phyloP scores from a whole-genome alignment of 83 land plant species.

The Isoetes engelmannii region DNA sequence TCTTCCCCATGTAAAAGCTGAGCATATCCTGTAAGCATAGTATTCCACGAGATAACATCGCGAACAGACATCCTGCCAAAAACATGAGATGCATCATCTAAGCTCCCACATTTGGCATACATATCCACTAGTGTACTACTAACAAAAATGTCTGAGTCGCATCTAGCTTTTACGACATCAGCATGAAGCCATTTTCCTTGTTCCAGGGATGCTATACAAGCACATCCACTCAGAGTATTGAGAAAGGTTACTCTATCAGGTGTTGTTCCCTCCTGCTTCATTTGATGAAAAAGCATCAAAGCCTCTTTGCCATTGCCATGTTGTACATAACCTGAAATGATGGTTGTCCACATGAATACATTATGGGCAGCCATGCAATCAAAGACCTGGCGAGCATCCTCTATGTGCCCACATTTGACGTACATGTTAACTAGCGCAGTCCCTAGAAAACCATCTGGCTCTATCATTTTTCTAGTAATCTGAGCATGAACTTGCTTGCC shows the following conservation, averaged over 20 bases:
- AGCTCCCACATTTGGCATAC: constrained; percentile 37
- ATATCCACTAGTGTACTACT: constrained; percentile 37
- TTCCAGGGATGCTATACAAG: constrained; percentile 22
- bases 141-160: constrained; percentile 18
- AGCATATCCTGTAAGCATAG: constrained; percentile 30
- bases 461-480: constrained; percentile 19
- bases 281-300: constrained; percentile 20
- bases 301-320: constrained; percentile 23
- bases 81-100: constrained; percentile 17
- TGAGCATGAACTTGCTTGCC: constrained; percentile 31
- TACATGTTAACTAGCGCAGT: constrained; percentile 49
- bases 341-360: constrained; percentile 36
- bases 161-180: constrained; percentile 22
- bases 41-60: constrained; percentile 35
- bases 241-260: constrained; percentile 23
- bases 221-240: constrained; percentile 41
- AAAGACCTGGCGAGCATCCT: constrained; percentile 28
- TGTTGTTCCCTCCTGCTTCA: constrained; percentile 27
- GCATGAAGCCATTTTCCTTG: constrained; percentile 40
- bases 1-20: constrained; percentile 18
- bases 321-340: constrained; percentile 23
- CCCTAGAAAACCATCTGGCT: constrained; percentile 28
- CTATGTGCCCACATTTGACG: constrained; percentile 25
- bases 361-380: constrained; percentile 27
- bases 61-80: constrained; percentile 22